phyloP scores from a whole-genome alignment of 768 basidiomycete genomes.

The Gautieria morchelliformis region DNA sequence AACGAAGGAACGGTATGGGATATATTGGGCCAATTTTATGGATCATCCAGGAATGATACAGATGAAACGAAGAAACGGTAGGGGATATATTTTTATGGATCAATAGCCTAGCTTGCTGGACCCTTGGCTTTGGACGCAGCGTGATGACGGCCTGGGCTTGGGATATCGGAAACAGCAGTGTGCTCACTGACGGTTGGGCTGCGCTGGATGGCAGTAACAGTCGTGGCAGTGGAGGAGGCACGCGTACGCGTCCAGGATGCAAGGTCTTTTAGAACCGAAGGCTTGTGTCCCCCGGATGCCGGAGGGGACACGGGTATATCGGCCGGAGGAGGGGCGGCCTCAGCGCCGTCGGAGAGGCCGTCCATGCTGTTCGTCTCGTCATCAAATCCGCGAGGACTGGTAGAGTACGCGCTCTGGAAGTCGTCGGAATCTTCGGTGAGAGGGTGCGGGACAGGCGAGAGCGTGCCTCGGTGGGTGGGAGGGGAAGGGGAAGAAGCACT shows the following conservation, averaged over 20 bases:
- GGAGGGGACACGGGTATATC: constrained; percentile 23
- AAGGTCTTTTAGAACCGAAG: neutral
- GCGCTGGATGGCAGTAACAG: constrained; percentile 31
- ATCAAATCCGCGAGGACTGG: constrained; percentile 52
- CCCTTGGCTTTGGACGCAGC: neutral
- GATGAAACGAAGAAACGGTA: neutral
- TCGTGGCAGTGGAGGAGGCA: constrained; percentile 44
- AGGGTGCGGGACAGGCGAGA: constrained; percentile 5
- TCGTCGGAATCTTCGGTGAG: constrained; percentile 70
- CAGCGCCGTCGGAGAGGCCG: constrained; percentile 17
- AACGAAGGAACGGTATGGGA: neutral
- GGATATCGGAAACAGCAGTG: constrained; percentile 21
- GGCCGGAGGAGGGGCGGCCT: constrained; percentile 17
- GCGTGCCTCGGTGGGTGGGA: neutral
- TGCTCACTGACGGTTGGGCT: constrained; percentile 33
- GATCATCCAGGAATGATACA: neutral
- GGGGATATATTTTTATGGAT: neutral
- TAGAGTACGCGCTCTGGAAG: constrained; percentile 80
- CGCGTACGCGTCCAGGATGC: constrained; percentile 31
- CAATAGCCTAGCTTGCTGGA: neutral
- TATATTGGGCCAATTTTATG: neutral
- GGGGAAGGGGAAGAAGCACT: constrained; percentile 12
- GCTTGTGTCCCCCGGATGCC: neutral
- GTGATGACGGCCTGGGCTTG: neutral
- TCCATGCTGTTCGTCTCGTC: constrained; percentile 7